Conservation (phyloP, 2,329 filamentous ascomycete species). For the Emydomyces testavorans region DNA sequence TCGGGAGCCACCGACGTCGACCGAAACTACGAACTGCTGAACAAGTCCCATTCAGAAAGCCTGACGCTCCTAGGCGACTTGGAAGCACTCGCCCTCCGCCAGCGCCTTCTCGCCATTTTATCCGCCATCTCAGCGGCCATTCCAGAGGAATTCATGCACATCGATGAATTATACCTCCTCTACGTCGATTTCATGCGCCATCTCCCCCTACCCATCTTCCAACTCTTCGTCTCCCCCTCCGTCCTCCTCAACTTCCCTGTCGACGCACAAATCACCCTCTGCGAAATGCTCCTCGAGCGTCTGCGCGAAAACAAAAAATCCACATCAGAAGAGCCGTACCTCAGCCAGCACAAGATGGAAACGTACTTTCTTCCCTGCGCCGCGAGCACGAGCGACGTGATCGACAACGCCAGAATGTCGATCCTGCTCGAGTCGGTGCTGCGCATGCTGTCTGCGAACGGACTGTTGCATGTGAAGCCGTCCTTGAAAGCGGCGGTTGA, state of each 20-base stretch:
- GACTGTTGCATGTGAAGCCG: slow-evolving; percentile 25
- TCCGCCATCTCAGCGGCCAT: slow-evolving; percentile 29
- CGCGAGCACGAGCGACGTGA: slow-evolving; percentile 48
- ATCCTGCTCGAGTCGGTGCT: slow-evolving; percentile 56
- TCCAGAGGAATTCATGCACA: slow-evolving; percentile 26
- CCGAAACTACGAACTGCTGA: slow-evolving; percentile 11
- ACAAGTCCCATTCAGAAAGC: slow-evolving; percentile 18
- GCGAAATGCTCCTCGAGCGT: slow-evolving; percentile 42
- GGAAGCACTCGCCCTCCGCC: slow-evolving; percentile 33
- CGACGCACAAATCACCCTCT: slow-evolving; percentile 40
- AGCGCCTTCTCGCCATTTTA: slow-evolving; percentile 37
- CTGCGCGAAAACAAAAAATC: slow-evolving; percentile 38
- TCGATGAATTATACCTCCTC: slow-evolving; percentile 34
- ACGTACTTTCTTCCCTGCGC: slow-evolving; percentile 54
- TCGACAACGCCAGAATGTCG: slow-evolving; percentile 63
- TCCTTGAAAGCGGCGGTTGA: slow-evolving; percentile 39
- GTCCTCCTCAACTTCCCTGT: slow-evolving; percentile 32
- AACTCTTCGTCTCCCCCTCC: slow-evolving; percentile 36
- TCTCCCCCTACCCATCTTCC: slow-evolving; percentile 37
- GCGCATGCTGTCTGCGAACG: slow-evolving; percentile 38
- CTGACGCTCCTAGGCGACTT: slow-evolving; percentile 29
- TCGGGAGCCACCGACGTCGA: slow-evolving; percentile 8
- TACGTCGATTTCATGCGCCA: slow-evolving; percentile 39
- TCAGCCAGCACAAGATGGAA: slow-evolving; percentile 43
- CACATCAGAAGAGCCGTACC: slow-evolving; percentile 30